These are phyloP conservation scores for Sporothrix inflata DNA, from an alignment of 2,329 filamentous ascomycete genomes.

Conservation along the genomic window DNA sequence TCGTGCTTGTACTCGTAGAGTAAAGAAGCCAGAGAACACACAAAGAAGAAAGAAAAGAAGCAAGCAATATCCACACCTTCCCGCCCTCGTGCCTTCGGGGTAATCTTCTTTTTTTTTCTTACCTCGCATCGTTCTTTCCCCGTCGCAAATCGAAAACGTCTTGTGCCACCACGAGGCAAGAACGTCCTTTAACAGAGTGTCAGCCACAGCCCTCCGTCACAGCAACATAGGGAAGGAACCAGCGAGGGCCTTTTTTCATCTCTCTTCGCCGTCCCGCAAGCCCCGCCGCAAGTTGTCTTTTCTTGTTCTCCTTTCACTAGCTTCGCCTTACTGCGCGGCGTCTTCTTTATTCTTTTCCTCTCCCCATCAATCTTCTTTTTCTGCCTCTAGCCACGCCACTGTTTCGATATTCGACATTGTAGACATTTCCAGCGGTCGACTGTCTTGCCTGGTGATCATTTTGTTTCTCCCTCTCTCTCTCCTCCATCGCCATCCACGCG, in stretches of 20 bases:
- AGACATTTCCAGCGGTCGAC: background rate
- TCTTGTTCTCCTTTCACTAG: constrained; percentile 11
- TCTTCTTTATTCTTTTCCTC: background rate
- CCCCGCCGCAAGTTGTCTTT: constrained; percentile 9
- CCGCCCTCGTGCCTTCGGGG: constrained; percentile 9
- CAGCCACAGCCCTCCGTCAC: background rate
- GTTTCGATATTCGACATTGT: constrained; percentile 7
- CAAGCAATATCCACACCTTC: background rate
- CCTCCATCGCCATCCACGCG: background rate
- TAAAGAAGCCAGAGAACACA: background rate
- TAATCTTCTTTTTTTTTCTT: background rate
- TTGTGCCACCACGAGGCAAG: constrained; percentile 5
- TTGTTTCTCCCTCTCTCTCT: background rate
- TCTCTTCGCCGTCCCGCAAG: background rate
- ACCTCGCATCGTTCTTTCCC: constrained; percentile 12
- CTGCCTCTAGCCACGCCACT: background rate
- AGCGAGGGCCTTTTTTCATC: background rate
- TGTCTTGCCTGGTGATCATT: background rate
- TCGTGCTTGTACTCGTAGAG: background rate
- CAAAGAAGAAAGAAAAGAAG: background rate
- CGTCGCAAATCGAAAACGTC: background rate
- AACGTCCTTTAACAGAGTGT: background rate
- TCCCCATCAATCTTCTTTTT: background rate
- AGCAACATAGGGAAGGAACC: background rate
- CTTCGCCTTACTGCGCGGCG: background rate